Evolutionary conservation across 2,329 filamentous ascomycete genomes (phyloP).

Genomic region (Paraphaeosphaeria minitans): DNA sequence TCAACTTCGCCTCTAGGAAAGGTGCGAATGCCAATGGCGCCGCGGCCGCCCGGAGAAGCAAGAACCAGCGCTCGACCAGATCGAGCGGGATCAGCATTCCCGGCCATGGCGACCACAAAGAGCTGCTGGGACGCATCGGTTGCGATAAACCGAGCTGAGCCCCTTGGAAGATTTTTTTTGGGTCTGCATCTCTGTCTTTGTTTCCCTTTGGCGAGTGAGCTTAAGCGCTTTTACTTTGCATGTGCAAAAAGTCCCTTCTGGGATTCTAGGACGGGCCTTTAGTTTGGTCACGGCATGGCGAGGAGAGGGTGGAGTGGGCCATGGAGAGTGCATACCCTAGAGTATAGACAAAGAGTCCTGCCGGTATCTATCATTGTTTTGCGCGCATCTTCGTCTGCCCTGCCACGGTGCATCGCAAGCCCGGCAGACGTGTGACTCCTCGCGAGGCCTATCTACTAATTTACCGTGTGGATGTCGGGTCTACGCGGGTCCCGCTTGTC

Average conservation of each 20-base stretch:
- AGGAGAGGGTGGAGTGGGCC: not conserved
- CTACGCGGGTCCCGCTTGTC: too few relatives aligned
- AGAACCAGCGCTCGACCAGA: conserved; percentile 57
- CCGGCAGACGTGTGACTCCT: too few relatives aligned
- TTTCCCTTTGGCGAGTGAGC: conserved; percentile 5
- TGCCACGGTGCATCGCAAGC: too few relatives aligned
- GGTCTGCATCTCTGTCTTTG: conserved; percentile 1
- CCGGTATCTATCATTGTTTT: not conserved
- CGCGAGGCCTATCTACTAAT: too few relatives aligned
- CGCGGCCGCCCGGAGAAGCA: conserved; percentile 30
- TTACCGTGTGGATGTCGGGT: too few relatives aligned
- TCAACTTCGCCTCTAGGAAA: conserved; percentile 63
- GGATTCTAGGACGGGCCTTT: not conserved
- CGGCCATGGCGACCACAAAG: conserved; percentile 77
- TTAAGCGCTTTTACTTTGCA: conserved; percentile 3
- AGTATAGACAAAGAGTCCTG: conserved; percentile 22
- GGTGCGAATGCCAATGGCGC: conserved; percentile 27
- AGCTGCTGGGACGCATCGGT: conserved; percentile 79
- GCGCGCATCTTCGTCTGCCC: too few relatives aligned
- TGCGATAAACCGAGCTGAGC: conserved; percentile 69
- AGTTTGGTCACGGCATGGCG: not conserved
- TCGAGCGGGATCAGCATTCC: conserved; percentile 64
- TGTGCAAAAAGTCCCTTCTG: not conserved
- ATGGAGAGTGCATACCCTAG: conserved; percentile 22
- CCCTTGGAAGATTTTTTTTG: not conserved